Base-by-base conservation (phyloP, 129 eudicot genomes). In the Lonicera japonica region DNA sequence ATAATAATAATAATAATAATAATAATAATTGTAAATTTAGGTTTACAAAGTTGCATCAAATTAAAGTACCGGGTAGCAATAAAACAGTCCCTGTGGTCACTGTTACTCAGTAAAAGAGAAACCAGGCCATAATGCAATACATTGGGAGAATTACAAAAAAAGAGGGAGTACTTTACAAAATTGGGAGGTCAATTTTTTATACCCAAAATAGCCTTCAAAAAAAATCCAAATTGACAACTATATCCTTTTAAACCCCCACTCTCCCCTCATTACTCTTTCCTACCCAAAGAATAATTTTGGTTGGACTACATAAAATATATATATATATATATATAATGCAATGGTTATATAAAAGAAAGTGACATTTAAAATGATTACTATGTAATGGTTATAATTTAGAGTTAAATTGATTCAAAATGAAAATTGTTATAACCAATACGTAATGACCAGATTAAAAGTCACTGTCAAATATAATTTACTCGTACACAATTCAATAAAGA, bases 401-500 rank as follows among this genome's bases (percentile, higher is more conserved):
- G n/a, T n/a, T n/a, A n/a, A n/a, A n/a, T n/a, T n/a, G n/a, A n/a
- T n/a, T n/a, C n/a, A n/a, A n/a, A n/a, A n/a, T n/a, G n/a, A n/a
- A n/a, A n/a, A n/a, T n/a, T n/a, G n/a, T n/a, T n/a, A n/a, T n/a
- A n/a, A n/a, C n/a, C n/a, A n/a, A n/a, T n/a, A n/a, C n/a, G n/a
- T n/a, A n/a, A n/a, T n/a, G n/a, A n/a, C n/a, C n/a, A n/a, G n/a
- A n/a, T n/a, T n/a, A n/a, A n/a, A n/a, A n/a, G n/a, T n/a, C n/a
- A n/a, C n/a, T n/a, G n/a, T n/a, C n/a, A n/a, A n/a, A n/a, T n/a
- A n/a, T n/a, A n/a, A n/a, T n/a, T n/a, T n/a, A n/a, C 36, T 70
- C 64, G 66, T 78, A 46, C 75, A 23, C 58, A 19, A 25, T 25
- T 11, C 77, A 90, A 29, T 59, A 54, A 50, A 90, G 75, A 0